A percentile compares a stretch with the other conserved stretches of the same genome.
Conservation (phyloP, 768 basidiomycete species). For the Cyclocybe aegerita region DNA sequence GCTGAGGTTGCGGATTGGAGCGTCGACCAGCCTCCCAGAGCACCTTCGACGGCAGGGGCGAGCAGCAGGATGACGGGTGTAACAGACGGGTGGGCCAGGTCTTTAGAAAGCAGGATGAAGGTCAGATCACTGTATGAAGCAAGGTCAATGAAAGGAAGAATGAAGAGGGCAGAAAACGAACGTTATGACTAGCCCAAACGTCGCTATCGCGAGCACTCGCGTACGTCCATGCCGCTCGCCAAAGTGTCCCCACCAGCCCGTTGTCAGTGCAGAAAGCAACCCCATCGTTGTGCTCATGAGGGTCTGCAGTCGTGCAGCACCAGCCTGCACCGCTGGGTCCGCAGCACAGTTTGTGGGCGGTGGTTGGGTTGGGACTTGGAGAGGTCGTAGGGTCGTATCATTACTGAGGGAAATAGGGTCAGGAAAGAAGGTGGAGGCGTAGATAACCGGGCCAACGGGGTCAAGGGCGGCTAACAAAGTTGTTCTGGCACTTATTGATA, state of each 20-base stretch:
- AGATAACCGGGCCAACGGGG: no score
- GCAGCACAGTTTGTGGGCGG: conserved; percentile 36
- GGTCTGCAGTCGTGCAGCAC: conserved; percentile 70
- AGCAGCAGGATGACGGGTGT: conserved; percentile 79
- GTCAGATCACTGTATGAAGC: conserved; percentile 60
- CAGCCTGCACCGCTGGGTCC: conserved; percentile 64
- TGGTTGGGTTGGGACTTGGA: conserved; percentile 11
- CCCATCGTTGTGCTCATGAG: conserved; percentile 81
- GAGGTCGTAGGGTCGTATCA: no score
- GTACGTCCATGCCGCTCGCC: conserved; percentile 81
- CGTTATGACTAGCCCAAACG: conserved; percentile 55
- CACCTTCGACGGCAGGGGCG: conserved; percentile 80
- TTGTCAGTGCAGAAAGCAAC: conserved; percentile 76
- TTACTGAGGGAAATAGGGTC: no score
- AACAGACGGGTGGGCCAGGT: conserved; percentile 55
- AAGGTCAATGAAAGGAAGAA: conserved; percentile 1
- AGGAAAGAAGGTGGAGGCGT: no score
- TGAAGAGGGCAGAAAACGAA: conserved; percentile 20
- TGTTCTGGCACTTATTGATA: no score
- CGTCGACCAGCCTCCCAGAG: conserved; percentile 81
- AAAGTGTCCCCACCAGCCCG: conserved; percentile 88
- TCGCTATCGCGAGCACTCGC: conserved; percentile 68
- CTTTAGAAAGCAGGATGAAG: conserved; percentile 79
- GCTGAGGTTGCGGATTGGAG: conserved; percentile 76
- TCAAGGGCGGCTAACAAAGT: no score